Conservation (phyloP, 306 rosid genomes). For the Dalbergia oliveri region DNA sequence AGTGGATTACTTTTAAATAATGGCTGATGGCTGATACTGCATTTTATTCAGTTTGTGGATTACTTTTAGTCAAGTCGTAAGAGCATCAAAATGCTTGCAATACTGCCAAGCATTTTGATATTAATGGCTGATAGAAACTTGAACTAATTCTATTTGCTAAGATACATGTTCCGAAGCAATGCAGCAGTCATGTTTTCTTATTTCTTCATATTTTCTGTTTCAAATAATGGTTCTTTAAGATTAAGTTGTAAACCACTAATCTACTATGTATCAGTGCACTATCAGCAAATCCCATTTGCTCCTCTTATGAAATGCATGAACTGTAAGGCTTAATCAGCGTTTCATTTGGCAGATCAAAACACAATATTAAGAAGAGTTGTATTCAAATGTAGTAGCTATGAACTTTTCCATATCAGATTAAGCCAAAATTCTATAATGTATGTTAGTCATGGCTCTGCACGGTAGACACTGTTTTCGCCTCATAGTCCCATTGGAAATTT, state of each 20-base stretch:
- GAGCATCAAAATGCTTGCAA: no score
- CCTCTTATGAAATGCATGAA: not conserved
- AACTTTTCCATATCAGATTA: not conserved
- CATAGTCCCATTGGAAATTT: not conserved
- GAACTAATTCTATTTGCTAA: slow-evolving; percentile 21
- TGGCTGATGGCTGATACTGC: no score
- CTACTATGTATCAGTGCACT: not conserved
- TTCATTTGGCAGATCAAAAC: not conserved
- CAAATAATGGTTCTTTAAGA: slow-evolving; percentile 14
- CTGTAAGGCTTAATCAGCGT: not conserved
- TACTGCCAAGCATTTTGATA: no score
- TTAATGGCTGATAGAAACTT: slow-evolving; percentile 5
- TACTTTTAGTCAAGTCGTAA: no score
- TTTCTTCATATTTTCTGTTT: slow-evolving; percentile 27
- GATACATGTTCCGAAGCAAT: slow-evolving; percentile 25
- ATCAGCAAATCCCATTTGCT: not conserved
- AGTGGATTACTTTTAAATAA: not conserved
- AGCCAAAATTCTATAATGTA: not conserved
- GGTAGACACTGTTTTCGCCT: not conserved
- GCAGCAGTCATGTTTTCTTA: slow-evolving; percentile 23
- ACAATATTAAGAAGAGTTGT: not conserved
- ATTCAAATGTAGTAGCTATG: not conserved
- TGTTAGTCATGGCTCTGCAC: not conserved
- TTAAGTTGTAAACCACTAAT: slow-evolving; percentile 2
- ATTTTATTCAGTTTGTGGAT: no score